Evolutionary conservation across 2,329 filamentous ascomycete species (phyloP), one percentile per base, ranked within the genome.

Genomic region (Cercospora sojina): DNA sequence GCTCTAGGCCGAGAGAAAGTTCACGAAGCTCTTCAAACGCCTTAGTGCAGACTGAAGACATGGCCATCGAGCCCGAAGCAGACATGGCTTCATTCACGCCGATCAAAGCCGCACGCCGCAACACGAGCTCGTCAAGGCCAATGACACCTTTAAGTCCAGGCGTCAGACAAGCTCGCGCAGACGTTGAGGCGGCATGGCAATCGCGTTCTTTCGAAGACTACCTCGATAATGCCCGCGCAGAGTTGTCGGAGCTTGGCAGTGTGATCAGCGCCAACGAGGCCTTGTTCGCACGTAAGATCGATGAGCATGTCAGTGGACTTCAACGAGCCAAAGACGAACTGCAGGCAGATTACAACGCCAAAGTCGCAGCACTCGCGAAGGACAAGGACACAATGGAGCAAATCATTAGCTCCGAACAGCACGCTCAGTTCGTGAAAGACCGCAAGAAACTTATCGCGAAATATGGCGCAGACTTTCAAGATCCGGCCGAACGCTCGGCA

Each of bases 301-400:
- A 74, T 35, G 75, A 78, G 71, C 77, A 78, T 62, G 74, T 78
- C n/a, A 74, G 74, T 10, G 76, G 75, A 53, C 58, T 79, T 35
- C 76, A 79, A 32, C 68, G 68, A 8, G 77, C 77, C 12, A 78
- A 77, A 61, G 76, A 79, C 10, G 67, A 74, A 27, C 70, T 79
- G 2, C 71, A 75, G 7, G 65, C 69, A 13, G 77, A 77, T 35
- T 79, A 78, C 69, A 73, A 74, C 60, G 65, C 73, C 18, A 76
- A 73, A 59, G 77, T 77, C 57, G 75, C 77, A 12, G 59, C 71
- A 3, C 68, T 79, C 20, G 62, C 74, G 5, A 64, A 67, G 6
- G 74, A 79, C 62, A 75, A 72, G 62, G 67, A 73, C 20, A 63
- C 64, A 1, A 73, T 76, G 56, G 77, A 79, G 38, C 70, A 74